phyloP scores from a whole-genome alignment of 306 rosid genomes.

The Glycine tomentella region DNA sequence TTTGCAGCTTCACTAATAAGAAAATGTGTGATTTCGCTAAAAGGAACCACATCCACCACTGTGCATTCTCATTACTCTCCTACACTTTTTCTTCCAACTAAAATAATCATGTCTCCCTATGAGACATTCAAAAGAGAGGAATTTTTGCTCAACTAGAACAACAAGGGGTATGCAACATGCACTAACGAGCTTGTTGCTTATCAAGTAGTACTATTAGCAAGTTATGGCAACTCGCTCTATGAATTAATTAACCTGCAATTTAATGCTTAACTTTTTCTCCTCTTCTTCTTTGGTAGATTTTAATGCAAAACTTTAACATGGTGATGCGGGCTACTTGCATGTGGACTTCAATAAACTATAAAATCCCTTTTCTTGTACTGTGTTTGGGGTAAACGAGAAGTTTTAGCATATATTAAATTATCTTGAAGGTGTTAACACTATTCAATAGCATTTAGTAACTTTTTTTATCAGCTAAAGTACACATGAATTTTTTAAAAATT shows the following conservation, averaged over 20 bases:
- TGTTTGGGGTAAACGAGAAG: slow-evolving; percentile 35
- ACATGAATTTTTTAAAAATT: slow-evolving; percentile 26
- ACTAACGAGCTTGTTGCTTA: slow-evolving; percentile 36
- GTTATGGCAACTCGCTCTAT: slow-evolving; percentile 6
- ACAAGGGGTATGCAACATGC: slow-evolving; percentile 37
- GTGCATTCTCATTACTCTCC: slow-evolving; percentile 36
- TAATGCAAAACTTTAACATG: slow-evolving; percentile 25
- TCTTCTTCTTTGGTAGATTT: background rate
- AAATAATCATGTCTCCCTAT: slow-evolving; percentile 31
- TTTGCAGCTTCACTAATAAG: slow-evolving; percentile 48
- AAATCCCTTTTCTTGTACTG: slow-evolving; percentile 6
- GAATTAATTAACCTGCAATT: slow-evolving; percentile 15
- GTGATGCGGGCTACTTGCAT: slow-evolving; percentile 37
- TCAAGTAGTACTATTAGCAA: background rate
- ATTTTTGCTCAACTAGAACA: slow-evolving; percentile 16
- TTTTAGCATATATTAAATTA: slow-evolving; percentile 35
- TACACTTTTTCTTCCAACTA: slow-evolving; percentile 42
- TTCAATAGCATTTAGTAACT: background rate
- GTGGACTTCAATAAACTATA: slow-evolving; percentile 21
- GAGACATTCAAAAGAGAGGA: slow-evolving; percentile 25
- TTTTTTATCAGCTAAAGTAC: slow-evolving; percentile 29
- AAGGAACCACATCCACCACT: slow-evolving; percentile 47
- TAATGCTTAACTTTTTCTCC: slow-evolving; percentile 5
- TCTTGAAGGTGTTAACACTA: slow-evolving; percentile 32
- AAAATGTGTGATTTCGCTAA: slow-evolving; percentile 55